Percentiles rank a stretch among this genome's conserved stretches.
phyloP scores from a whole-genome alignment of 176 grass and related monocot species.

The Poa pratensis region DNA sequence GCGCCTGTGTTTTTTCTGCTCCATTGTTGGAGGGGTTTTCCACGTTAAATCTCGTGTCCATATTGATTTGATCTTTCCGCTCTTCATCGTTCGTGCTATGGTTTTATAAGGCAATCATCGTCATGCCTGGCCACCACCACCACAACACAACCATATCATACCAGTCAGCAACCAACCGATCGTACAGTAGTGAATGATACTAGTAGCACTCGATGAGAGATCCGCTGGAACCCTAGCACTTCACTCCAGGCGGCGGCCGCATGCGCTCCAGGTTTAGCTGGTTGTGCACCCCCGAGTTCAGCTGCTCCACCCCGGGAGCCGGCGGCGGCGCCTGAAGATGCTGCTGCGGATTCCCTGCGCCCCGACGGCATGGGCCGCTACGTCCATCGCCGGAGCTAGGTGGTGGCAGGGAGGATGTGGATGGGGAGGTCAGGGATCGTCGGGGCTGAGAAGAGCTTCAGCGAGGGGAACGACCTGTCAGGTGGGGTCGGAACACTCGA shows the following conservation, averaged over 20 bases:
- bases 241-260: constrained; percentile 31
- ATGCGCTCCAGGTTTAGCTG: constrained; percentile 94
- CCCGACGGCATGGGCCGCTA: constrained; percentile 12
- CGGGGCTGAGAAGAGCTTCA: not conserved
- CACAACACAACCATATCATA: not conserved
- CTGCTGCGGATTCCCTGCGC: constrained; percentile 40
- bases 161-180: not conserved
- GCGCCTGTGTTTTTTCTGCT: no score
- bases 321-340: not conserved
- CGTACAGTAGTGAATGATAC: no score
- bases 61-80: no score
- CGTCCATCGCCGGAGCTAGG: constrained; percentile 51
- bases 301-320: constrained; percentile 60
- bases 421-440: not conserved
- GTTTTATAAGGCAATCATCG: not conserved
- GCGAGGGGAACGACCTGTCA: not conserved
- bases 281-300: constrained; percentile 67
- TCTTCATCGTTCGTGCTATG: no score
- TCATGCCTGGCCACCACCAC: constrained; percentile 59
- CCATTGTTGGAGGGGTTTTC: no score
- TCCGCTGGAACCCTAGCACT: constrained; percentile 39
- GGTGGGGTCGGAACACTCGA: not conserved
- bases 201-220: not conserved
- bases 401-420: not conserved
- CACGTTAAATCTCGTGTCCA: no score